Evolutionary conservation across 768 basidiomycete species (phyloP), one percentile per base, ranked within the genome.

Genomic region (Daedalea quercina): DNA sequence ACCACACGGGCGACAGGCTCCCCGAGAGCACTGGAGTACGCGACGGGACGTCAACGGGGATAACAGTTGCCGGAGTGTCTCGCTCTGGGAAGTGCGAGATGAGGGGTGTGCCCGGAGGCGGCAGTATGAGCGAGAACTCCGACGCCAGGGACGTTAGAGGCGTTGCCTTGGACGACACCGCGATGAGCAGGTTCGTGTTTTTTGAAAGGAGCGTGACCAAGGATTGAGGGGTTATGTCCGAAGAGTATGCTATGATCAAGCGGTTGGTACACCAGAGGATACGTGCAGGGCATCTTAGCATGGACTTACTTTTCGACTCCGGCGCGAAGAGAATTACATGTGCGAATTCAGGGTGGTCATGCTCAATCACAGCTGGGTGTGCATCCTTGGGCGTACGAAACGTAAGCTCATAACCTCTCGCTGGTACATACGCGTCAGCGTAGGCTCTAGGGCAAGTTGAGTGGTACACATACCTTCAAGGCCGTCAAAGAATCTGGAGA

Each of bases 91-190:
- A 90, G 68, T 95, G 90, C 3, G 94, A 94, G 56, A 95, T 65
- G 46, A 96, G 78, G 1, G 86, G 85, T 0, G 85, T 86, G 1
- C 85, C 85, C 1, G 92, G 87, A 4, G 92, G 90, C 17, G 90
- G 88, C 23, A 91, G 85, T 49, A 92, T 80, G 52, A 98, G 76
- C 34, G 88, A 89, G 75, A 98, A 98, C 73, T 99, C 96, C 46
- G 90, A 68, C 0, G 93, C 90, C 51, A 95, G 79, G 12, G 87
- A 80, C 12, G 82, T 76, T 9, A 94, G 72, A 40, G 88, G 73
- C 2, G 84, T 84, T 69, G 87, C 79, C 70, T 80, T 85, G 60
- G 86, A 73, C 1, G 90, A 87, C 54, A 95, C 79, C 2, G 86
- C 81, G 59, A 96, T 70, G 58, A 99, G 79, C 52, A 98, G 73